A percentile compares a stretch with the other conserved stretches of the same genome.
Evolutionary conservation across 1,284 basidiomycete species (phyloP).

Genomic region (Irpex lacteus): DNA sequence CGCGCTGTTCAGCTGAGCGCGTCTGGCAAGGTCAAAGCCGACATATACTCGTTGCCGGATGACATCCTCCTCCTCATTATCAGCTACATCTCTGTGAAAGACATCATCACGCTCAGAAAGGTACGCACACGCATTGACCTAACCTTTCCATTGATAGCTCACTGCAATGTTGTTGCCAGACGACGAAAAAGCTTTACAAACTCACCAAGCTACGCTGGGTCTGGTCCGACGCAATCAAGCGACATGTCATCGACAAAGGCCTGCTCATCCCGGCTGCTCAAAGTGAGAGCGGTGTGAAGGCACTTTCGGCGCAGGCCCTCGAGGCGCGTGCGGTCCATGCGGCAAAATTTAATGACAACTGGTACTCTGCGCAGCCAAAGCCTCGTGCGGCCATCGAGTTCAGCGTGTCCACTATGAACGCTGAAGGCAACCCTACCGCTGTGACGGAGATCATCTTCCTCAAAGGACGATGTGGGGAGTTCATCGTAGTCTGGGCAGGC

Average conservation of each 20-base stretch:
- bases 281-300: constrained; percentile 23
- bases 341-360: constrained; percentile 34
- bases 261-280: constrained; percentile 31
- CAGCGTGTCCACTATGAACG: constrained; percentile 15
- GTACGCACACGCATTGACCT: constrained; percentile 21
- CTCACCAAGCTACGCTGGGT: constrained; percentile 37
- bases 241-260: constrained; percentile 31
- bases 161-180: constrained; percentile 19
- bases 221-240: constrained; percentile 34
- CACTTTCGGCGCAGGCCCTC: constrained; percentile 32
- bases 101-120: constrained; percentile 34
- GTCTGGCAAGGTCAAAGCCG: background rate
- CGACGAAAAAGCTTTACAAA: constrained; percentile 28
- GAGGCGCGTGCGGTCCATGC: constrained; percentile 36
- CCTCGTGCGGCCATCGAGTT: constrained; percentile 27
- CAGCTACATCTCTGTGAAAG: constrained; percentile 30
- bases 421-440: constrained; percentile 16
- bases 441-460: constrained; percentile 32
- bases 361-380: constrained; percentile 29
- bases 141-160: constrained; percentile 1
- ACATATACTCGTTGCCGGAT: constrained; percentile 27
- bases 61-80: constrained; percentile 35
- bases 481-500: constrained; percentile 29
- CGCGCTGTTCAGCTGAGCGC: background rate
- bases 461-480: constrained; percentile 32